These are phyloP conservation scores for Pezicula neosporulosa DNA, from an alignment of 2,329 filamentous ascomycete genomes.

Conservation along the genomic window DNA sequence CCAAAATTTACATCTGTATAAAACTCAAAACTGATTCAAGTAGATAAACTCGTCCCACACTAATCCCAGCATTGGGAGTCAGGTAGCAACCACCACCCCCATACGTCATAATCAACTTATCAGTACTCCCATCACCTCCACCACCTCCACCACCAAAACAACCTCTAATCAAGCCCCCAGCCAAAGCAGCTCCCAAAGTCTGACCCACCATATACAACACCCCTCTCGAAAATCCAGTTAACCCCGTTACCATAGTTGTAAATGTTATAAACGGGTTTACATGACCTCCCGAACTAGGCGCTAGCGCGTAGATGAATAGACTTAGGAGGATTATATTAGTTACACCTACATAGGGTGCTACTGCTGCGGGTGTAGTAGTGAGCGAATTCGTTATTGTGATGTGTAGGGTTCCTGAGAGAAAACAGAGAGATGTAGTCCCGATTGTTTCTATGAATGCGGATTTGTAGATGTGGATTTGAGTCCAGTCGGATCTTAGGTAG, in stretches of 20 bases:
- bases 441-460: constrained; percentile 27
- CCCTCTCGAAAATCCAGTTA: constrained; percentile 45
- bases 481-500: constrained; percentile 14
- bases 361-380: constrained; percentile 21
- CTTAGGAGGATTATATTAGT: constrained; percentile 34
- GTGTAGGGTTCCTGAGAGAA: constrained; percentile 27
- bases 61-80: constrained; percentile 18
- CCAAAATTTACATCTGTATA: constrained; percentile 35
- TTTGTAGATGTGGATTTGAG: constrained; percentile 12
- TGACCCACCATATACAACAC: constrained; percentile 48
- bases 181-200: constrained; percentile 37
- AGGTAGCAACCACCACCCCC: constrained; percentile 29
- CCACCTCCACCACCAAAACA: constrained; percentile 29
- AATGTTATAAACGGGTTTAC: constrained; percentile 53
- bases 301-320: constrained; percentile 46
- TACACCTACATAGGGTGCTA: constrained; percentile 24
- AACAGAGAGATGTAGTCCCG: constrained; percentile 26
- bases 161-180: constrained; percentile 35
- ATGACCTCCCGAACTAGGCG: constrained; percentile 47
- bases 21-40: constrained; percentile 46
- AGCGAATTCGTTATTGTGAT: constrained; percentile 27
- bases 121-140: too few relatives aligned
- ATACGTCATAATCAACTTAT: constrained; percentile 15
- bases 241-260: constrained; percentile 46
- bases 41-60: constrained; percentile 39